Base-by-base conservation (phyloP, 257 asterid genomes). In the Salvia miltiorrhiza region DNA sequence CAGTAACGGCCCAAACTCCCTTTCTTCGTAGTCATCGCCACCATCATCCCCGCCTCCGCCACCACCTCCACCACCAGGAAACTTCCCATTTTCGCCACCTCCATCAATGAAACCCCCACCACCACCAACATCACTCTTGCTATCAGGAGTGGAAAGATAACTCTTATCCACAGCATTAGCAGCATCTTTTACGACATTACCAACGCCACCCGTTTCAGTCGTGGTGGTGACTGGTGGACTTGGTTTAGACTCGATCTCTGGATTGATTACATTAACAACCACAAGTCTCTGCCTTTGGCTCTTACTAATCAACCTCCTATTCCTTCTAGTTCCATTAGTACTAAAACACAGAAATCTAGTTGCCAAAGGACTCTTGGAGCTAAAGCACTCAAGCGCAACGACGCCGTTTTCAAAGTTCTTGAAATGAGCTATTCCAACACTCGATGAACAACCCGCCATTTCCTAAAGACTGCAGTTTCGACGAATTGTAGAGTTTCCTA, bases 1-100 rank as follows among this genome's bases (percentile, higher is more conserved):
- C 76, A 93, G 69, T 8, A 93, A 7, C 0, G 96, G 96, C 63
- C 97, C 99, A 65, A 90, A 88, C 72, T 90, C 97, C 54, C 81
- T 79, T 48, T 86, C 97, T 53, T 88, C 96, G 21, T 78, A 65
- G 26, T 87, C 93, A 71, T 76, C 88, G 4, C 67, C 88, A 1
- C 67, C 85, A 57, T 77, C 71, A 65, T 76, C 83, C 28, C 81
- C 78, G 19, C 75, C 84, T 0, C 83, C 92, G 2, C 82, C 87
- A 0, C 85, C 89, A 0, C 90, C 86, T 0, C 92, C 87, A 7
- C 88, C 83, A 35, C 87, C 84, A 0, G 74, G 16, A 45, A 47
- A 75, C 2, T 74, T 83, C 67, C 97, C 96, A 70, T 85, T 82
- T 33, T 96, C 95, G 10, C 90, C 88, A 59, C 66, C 58, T 50